Conservation (phyloP, 805 yeast species). For the Hanseniaspora lachancei region DNA sequence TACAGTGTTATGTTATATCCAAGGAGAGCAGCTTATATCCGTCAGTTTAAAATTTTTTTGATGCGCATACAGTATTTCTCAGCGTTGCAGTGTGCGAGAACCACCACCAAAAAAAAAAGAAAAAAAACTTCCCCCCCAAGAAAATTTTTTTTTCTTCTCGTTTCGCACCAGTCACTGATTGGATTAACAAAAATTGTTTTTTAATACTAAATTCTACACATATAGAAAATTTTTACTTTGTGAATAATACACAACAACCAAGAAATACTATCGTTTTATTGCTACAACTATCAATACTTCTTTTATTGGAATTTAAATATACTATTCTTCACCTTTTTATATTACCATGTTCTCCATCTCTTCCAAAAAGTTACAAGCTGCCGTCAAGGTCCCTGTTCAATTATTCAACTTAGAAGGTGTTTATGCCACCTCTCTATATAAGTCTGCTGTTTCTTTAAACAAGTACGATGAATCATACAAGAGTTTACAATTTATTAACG, state of each 20-base stretch:
- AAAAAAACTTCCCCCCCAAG: too few species aligned
- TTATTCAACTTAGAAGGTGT: slow-evolving; percentile 93
- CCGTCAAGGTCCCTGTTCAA: slow-evolving; percentile 79
- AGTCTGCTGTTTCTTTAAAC: slow-evolving; percentile 77
- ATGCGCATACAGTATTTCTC: too few species aligned
- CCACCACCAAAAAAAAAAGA: not conserved
- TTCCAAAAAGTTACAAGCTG: slow-evolving; percentile 58
- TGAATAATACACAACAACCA: not conserved
- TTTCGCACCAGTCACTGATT: too few species aligned
- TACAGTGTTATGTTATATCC: too few species aligned
- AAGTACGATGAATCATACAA: slow-evolving; percentile 56
- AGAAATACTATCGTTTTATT: slow-evolving; percentile 1
- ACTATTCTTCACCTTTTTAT: not conserved
- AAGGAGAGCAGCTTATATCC: too few species aligned
- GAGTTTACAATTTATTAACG: slow-evolving; percentile 47
- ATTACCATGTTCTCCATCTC: slow-evolving; percentile 45
- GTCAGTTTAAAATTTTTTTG: too few species aligned
- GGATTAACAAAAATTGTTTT: too few species aligned
- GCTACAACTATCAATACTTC: not conserved
- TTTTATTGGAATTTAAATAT: not conserved
- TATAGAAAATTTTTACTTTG: not conserved
- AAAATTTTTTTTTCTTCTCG: too few species aligned
- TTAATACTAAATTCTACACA: too few species aligned
- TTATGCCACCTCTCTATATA: slow-evolving; percentile 86
- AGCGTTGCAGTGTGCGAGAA: too few species aligned